Base-by-base conservation (phyloP, 331 rosid genomes). In the Cydonia oblonga region DNA sequence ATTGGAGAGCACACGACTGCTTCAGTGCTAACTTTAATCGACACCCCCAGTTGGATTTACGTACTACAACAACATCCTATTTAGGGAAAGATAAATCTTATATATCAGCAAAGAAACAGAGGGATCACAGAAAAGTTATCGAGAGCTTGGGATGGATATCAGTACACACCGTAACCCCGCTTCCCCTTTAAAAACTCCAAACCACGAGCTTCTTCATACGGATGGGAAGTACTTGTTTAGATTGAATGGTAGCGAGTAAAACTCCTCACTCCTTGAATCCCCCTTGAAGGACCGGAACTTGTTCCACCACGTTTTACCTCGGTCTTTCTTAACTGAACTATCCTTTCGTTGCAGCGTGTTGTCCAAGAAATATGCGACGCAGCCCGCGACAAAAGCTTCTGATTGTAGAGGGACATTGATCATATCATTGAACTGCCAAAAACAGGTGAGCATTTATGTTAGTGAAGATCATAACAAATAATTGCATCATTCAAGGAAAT, bases 221-320 rank as follows among this genome's bases (percentile, higher is more conserved):
- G 99, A 90, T 64, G 99, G 99, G 82, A 95, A 95, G 73, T 91
- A 91, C 76, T 91, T 95, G 89, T 95, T 95, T 24, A 91, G 92
- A 65, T 91, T 95, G 92, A 90, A 91, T 40, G 99, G 99, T 54
- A 91, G 79, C n/a, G 97, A 88, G 81, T 91, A 95, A 79, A 95
- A 95, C 80, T 95, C 99, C 71, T 90, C 97, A 10, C 96, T 91
- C 76, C 99, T 88, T 3, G 85, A 46, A 38, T 95, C 99, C 6
- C 87, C 81, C 84, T 85, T 88, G 82, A 80, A 95, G 56, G 96
- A 84, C 76, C 75, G 53, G 87, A 83, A 95, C 84, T 90, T 95
- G 83, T 91, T 96, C 99, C 99, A 95, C 96, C 97, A 95, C 63
- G 87, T 87, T 78, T 88, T 95, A n/a, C 99, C 99, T 26, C 97